Conservation (phyloP, 1,139 yeast species). For the Magnusiomyces clavatus region DNA sequence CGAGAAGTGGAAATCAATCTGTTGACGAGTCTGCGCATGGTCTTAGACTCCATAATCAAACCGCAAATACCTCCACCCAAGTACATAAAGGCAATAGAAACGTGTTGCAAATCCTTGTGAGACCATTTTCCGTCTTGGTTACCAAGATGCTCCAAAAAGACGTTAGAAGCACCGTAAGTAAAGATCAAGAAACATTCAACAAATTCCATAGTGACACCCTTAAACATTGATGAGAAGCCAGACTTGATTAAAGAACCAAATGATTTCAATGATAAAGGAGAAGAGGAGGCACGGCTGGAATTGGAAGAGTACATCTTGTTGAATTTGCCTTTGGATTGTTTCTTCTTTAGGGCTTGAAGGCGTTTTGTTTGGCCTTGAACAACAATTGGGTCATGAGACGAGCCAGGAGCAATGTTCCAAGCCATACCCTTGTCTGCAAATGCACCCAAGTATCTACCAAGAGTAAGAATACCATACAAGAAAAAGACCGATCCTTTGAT, state of each 20-base stretch:
- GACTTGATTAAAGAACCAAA: not conserved
- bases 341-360: not conserved
- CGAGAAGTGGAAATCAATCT: constrained; percentile 10
- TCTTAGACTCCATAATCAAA: constrained; percentile 58
- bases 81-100: constrained; percentile 87
- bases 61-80: constrained; percentile 94
- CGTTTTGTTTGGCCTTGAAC: constrained; percentile 1
- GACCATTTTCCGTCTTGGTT: constrained; percentile 72
- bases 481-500: constrained; percentile 93
- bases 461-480: constrained; percentile 61
- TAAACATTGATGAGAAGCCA: not conserved
- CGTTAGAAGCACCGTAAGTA: constrained; percentile 80
- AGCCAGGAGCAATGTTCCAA: constrained; percentile 59
- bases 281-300: not conserved
- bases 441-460: constrained; percentile 83
- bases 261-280: not conserved
- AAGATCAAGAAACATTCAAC: constrained; percentile 71
- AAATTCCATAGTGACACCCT: constrained; percentile 68
- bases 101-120: constrained; percentile 91
- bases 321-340: not conserved
- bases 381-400: constrained; percentile 9
- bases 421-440: constrained; percentile 76
- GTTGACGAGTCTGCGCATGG: constrained; percentile 30
- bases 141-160: constrained; percentile 84
- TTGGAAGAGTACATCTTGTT: not conserved